Evolutionary conservation across 129 eudicot species (phyloP).

Genomic region (Flaveria bidentis): DNA sequence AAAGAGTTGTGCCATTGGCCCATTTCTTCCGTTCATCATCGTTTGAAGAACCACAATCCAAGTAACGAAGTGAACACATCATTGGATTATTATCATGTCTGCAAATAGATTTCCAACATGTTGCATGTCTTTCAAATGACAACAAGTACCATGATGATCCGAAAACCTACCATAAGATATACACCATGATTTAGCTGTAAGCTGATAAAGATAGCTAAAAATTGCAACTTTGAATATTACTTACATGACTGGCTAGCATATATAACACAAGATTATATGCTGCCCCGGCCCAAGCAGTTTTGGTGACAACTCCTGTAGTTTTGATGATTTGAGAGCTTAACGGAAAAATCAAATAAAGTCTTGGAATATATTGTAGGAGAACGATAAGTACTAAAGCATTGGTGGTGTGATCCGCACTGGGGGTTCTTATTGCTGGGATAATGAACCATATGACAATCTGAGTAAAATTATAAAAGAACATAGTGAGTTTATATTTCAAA

Average conservation of each 20-base stretch:
- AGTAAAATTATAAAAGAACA: constrained; percentile 9
- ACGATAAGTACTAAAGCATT: constrained; percentile 74
- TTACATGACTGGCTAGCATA: constrained; percentile 94
- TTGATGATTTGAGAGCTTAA: constrained; percentile 76
- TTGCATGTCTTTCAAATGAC: constrained; percentile 74
- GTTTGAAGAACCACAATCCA: constrained; percentile 67
- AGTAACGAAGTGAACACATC: constrained; percentile 52
- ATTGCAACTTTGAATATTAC: constrained; percentile 15
- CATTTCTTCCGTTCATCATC: constrained; percentile 50
- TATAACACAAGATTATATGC: constrained; percentile 84
- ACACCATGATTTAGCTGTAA: constrained; percentile 30
- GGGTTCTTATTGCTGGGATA: constrained; percentile 74
- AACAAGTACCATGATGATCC: constrained; percentile 92
- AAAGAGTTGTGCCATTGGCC: constrained; percentile 60
- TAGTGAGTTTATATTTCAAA: neutral
- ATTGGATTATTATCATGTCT: constrained; percentile 30
- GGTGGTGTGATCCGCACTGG: constrained; percentile 69
- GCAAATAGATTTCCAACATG: constrained; percentile 85
- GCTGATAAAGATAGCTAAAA: constrained; percentile 3
- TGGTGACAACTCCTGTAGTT: constrained; percentile 86
- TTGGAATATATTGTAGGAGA: constrained; percentile 72
- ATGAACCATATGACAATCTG: constrained; percentile 95
- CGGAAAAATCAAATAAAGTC: constrained; percentile 78
- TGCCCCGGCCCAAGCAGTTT: constrained; percentile 98
- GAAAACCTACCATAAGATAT: constrained; percentile 58